These are phyloP conservation scores for Acrocalymma vagum DNA, from an alignment of 2,329 filamentous ascomycete species.

Conservation along the genomic window DNA sequence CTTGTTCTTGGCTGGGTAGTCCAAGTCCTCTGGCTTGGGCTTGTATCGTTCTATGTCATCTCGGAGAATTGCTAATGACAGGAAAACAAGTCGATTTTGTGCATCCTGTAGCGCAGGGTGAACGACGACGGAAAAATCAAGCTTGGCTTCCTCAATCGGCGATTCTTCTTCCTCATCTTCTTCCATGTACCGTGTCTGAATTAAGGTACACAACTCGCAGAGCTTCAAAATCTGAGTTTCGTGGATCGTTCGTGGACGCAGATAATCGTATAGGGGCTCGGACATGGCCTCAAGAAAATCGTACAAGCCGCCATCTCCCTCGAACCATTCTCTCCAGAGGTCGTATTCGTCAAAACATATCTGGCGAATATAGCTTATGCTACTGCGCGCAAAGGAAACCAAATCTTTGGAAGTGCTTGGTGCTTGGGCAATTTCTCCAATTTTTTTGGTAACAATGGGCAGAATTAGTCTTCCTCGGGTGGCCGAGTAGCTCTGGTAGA, in stretches of 20 bases:
- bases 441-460: constrained; percentile 70
- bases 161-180: constrained; percentile 60
- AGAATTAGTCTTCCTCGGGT: constrained; percentile 66
- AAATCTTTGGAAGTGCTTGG: constrained; percentile 69
- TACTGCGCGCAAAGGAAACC: constrained; percentile 70
- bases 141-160: constrained; percentile 59
- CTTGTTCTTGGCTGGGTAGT: constrained; percentile 66
- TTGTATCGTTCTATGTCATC: constrained; percentile 74
- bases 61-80: constrained; percentile 68
- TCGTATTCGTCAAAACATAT: constrained; percentile 74
- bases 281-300: constrained; percentile 73
- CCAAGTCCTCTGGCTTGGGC: constrained; percentile 70
- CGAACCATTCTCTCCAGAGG: constrained; percentile 73
- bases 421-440: constrained; percentile 63
- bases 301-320: constrained; percentile 68
- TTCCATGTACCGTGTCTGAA: constrained; percentile 72
- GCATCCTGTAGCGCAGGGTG: constrained; percentile 73
- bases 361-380: constrained; percentile 71
- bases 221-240: constrained; percentile 72
- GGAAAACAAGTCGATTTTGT: constrained; percentile 72
- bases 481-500: constrained; percentile 70
- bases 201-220: constrained; percentile 71
- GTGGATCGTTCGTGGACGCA: constrained; percentile 71
- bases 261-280: constrained; percentile 72
- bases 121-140: constrained; percentile 70